Evolutionary conservation across 225 moss, liverwort and hornwort genomes (phyloP).

Genomic region (Pseudisothecium myosuroides): DNA sequence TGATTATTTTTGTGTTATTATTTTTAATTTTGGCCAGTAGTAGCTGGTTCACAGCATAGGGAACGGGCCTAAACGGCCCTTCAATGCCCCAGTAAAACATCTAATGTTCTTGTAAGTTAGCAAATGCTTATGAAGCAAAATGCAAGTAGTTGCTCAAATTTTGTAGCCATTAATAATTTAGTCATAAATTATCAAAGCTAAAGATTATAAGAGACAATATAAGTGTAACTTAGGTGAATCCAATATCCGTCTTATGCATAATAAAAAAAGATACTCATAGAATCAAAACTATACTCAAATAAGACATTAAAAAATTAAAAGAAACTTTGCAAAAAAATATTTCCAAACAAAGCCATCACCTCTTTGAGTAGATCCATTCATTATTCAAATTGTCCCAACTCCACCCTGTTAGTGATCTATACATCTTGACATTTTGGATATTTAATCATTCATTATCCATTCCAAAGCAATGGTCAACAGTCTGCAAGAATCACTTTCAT

Average conservation of each 20-base stretch:
- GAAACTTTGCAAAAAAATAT: not conserved
- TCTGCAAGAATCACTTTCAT: not conserved
- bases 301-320: too few relatives aligned
- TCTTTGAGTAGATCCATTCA: not conserved
- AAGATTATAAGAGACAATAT: not conserved
- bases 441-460: not conserved
- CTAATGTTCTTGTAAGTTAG: too few relatives aligned
- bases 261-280: not conserved
- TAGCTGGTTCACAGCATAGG: too few relatives aligned
- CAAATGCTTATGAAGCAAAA: not conserved
- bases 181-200: too few relatives aligned
- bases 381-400: not conserved
- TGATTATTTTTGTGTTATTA: too few relatives aligned
- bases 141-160: not conserved
- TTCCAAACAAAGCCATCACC: not conserved
- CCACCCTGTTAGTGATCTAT: fast-evolving
- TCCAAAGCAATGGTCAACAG: not conserved
- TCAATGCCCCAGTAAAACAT: too few relatives aligned
- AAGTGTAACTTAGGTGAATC: not conserved
- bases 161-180: not conserved
- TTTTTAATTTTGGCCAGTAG: too few relatives aligned
- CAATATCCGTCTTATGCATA: not conserved
- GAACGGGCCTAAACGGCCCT: too few relatives aligned
- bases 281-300: not conserved
- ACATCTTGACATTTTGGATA: not conserved